Evolutionary conservation across 352 stramenopile species (phyloP), one percentile per base, ranked within the genome.

Genomic region (Globisporangium splendens): DNA sequence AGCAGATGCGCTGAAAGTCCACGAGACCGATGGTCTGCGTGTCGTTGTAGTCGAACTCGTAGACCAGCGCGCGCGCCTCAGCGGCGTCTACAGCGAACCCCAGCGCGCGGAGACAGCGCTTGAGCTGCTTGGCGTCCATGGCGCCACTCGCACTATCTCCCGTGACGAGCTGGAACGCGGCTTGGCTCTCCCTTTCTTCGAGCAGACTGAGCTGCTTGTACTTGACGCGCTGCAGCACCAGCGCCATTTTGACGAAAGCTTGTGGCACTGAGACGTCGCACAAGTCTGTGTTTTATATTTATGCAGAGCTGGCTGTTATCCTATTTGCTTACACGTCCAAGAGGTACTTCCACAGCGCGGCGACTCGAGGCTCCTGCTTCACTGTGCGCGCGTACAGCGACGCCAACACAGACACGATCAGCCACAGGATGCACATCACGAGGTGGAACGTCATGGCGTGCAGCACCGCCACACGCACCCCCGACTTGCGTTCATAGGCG

Each of bases 41-140:
- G 49, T 59, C 60, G n/a, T 66, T 62, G 52, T 72, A 81, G 64
- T 81, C 72, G 43, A 81, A 77, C 55, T 78, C 69, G 55, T 81
- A 79, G 21, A 79, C 68, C 15, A 81, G 66, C 20, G 59, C 46
- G 20, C 56, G 39, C 8, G 64, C 67, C 39, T 81, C 72, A 1
- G 33, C 49, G 20, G 62, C 65, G 0, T 50, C 44, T 6, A 71
- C 21, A 13, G 17, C 46, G 44, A 77, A 77, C 8, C 61, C 67
- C 21, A 81, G 44, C 31, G 69, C 69, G 28, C 54, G 53, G 22
- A 81, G 59, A 60, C 67, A 73, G 44, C 56, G 20, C 42, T 73
- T 73, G 13, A 81, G 66, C 47, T 78, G 59, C 17, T 63, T 61
- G 3, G 44, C 44, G 14, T 44, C 69, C 68, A 82, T 77, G 8